phyloP scores from a whole-genome alignment of 2,329 filamentous ascomycete genomes.

The Acrocalymma vagum region DNA sequence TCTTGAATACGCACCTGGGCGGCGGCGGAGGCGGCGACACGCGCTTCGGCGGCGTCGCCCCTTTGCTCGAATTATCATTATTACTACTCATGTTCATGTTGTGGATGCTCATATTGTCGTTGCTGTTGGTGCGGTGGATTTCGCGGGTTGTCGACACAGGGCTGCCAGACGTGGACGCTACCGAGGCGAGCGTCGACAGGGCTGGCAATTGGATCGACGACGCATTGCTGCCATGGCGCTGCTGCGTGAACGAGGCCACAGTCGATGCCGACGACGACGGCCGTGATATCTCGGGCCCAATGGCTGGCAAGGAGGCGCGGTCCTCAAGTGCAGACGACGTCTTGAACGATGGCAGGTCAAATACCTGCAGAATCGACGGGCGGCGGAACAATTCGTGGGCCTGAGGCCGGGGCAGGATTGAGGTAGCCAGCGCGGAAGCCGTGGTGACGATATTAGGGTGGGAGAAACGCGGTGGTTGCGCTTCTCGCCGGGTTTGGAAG shows the following conservation, averaged over 20 bases:
- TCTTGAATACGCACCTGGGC: constrained; percentile 38
- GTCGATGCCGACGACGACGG: constrained; percentile 64
- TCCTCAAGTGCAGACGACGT: constrained; percentile 57
- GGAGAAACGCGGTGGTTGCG: constrained; percentile 50
- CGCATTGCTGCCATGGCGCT: constrained; percentile 50
- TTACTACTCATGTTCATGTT: constrained; percentile 30
- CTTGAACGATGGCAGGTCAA: constrained; percentile 57
- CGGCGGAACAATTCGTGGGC: constrained; percentile 61
- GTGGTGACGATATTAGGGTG: constrained; percentile 47
- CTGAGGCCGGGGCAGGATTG: constrained; percentile 66
- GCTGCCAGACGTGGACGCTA: constrained; percentile 62
- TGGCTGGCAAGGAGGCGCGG: constrained; percentile 56
- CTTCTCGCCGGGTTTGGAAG: constrained; percentile 30
- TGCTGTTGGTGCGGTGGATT: constrained; percentile 28
- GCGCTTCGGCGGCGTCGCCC: constrained; percentile 35
- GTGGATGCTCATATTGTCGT: too few relatives aligned
- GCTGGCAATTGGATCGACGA: constrained; percentile 60
- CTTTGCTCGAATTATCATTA: constrained; percentile 30
- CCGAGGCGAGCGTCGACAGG: constrained; percentile 67
- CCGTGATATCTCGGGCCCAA: constrained; percentile 60
- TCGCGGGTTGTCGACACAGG: constrained; percentile 60
- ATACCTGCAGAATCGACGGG: constrained; percentile 58
- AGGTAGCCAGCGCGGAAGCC: constrained; percentile 68
- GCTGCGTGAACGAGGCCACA: constrained; percentile 52
- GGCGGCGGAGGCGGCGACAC: constrained; percentile 38